Base-by-base conservation (phyloP, 306 rosid species). In the Vigna nakashimae region DNA sequence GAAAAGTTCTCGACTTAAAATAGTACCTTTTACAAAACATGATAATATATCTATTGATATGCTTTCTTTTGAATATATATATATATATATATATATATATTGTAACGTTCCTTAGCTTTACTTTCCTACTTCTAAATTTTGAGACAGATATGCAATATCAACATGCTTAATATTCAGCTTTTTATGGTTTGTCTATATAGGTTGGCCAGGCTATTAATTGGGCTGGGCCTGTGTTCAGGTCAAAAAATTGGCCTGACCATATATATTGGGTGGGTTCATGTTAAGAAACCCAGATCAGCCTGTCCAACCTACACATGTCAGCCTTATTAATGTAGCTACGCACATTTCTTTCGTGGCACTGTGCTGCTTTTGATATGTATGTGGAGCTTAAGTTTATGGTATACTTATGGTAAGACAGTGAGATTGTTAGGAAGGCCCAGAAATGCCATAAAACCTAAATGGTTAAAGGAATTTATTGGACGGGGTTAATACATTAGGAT, bases 341-440 rank as follows among this genome's bases (percentile, higher is more conserved):
- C 50, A 59, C 11, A 51, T 76, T 50, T 69, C 57, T 69, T 66
- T 59, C 50, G 28, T 38, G 20, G 64, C 57, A 69, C 43, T 48
- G 50, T 28, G 76, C 45, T 77, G 11, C 60, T 30, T 63, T 18
- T 65, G 46, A 49, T 28, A 57, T 51, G 53, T 73, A 20, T n/a
- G 45, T 78, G 50, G 52, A 82, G 34, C 14, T 45, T 57, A 73
- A 57, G 79, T 65, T 65, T 71, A 56, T 46, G 52, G 64, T 64
- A 46, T 36, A n/a, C 28, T 14, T 53, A 69, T 77, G 42, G 69
- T 4, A 30, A 30, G 62, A 42, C 18, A 45, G 45, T 82, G 74
- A 70, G 16, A 24, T 9, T 42, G 46, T 9, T 42, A 42, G 46
- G 46, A 42, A 42, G 46, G 46, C 13, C 3, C 12, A 42, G 1